Evolutionary conservation across 1,284 basidiomycete species (phyloP).

Genomic region (Sanghuangporus weigelae): DNA sequence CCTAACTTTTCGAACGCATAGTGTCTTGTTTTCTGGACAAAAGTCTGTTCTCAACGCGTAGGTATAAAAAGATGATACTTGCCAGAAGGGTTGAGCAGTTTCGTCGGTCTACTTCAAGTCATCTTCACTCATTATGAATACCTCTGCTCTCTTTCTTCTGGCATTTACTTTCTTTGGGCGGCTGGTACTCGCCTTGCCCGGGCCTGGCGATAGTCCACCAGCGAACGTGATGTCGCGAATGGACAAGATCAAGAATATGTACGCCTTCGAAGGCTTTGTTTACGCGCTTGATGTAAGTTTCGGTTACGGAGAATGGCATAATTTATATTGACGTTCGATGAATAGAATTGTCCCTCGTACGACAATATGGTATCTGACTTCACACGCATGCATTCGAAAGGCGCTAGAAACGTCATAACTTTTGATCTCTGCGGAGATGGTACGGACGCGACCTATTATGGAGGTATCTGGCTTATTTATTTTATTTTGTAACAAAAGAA

Average conservation of each 20-base stretch:
- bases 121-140: neutral
- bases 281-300: constrained; percentile 12
- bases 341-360: constrained; percentile 6
- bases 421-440: constrained; percentile 11
- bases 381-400: constrained; percentile 2
- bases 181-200: neutral
- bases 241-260: constrained; percentile 12
- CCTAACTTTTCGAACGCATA: neutral
- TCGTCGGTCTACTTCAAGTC: neutral
- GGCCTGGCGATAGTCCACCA: neutral
- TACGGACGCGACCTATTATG: constrained; percentile 1
- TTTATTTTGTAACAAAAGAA: neutral
- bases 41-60: neutral
- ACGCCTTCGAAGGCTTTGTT: constrained; percentile 15
- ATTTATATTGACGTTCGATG: neutral
- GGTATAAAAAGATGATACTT: neutral
- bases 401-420: constrained; percentile 10
- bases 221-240: neutral
- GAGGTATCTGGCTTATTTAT: neutral
- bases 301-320: neutral
- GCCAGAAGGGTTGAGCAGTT: neutral
- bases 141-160: neutral
- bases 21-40: neutral
- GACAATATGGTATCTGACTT: constrained; percentile 1
- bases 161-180: neutral